A percentile compares a stretch with the other conserved stretches of the same genome.
These are phyloP conservation scores for Sclerotinia glacialis DNA, from an alignment of 2,329 filamentous ascomycete species.

Conservation along the genomic window DNA sequence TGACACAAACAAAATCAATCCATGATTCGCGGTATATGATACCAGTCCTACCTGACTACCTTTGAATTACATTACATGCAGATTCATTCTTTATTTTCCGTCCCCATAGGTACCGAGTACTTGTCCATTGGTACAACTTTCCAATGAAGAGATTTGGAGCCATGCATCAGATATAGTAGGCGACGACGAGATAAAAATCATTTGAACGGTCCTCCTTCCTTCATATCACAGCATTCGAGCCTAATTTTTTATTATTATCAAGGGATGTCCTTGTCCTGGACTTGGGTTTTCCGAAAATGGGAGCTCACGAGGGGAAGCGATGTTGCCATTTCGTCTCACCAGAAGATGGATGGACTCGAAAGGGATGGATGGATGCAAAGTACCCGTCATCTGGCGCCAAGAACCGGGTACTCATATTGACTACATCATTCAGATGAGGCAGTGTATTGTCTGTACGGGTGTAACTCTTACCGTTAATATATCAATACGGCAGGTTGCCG, in stretches of 20 bases:
- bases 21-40: not conserved
- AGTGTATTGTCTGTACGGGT: constrained; percentile 19
- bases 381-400: constrained; percentile 19
- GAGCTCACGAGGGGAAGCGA: constrained; percentile 17
- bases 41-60: not conserved
- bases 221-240: constrained; percentile 2
- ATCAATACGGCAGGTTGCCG: constrained; percentile 20
- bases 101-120: not conserved
- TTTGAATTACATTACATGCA: constrained; percentile 7
- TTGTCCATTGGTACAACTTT: not conserved
- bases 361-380: constrained; percentile 10
- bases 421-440: constrained; percentile 11
- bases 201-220: not conserved
- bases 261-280: constrained; percentile 15
- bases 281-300: not conserved
- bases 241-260: constrained; percentile 3
- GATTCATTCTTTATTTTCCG: constrained; percentile 1
- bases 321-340: constrained; percentile 17
- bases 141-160: constrained; percentile 10
- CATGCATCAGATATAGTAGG: constrained; percentile 21
- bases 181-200: constrained; percentile 18
- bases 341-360: constrained; percentile 4
- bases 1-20: not conserved
- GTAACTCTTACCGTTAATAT: constrained; percentile 22
- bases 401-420: constrained; percentile 21